Evolutionary conservation across 2,329 filamentous ascomycete species (phyloP).

Genomic region (Keithomyces neogunnii): DNA sequence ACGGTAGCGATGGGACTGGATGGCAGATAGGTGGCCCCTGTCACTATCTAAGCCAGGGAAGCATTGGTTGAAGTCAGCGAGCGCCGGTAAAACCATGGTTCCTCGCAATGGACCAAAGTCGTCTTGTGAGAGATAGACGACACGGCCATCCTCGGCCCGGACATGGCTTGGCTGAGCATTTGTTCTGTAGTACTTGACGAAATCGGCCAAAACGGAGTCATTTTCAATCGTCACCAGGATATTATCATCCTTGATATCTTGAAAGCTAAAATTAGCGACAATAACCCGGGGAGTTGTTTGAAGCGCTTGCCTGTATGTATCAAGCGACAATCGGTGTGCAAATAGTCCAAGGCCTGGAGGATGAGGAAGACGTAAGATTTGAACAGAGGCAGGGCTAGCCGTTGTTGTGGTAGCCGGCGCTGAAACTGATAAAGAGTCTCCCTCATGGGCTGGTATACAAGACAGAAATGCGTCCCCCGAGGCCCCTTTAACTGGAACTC

Average conservation of each 20-base stretch:
- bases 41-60: slow-evolving; percentile 7
- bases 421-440: neutral
- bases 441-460: neutral
- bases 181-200: neutral
- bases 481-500: neutral
- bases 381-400: neutral
- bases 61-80: slow-evolving; percentile 12
- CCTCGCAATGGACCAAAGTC: slow-evolving; percentile 12
- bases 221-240: slow-evolving; percentile 15
- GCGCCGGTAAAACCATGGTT: slow-evolving; percentile 7
- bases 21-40: slow-evolving; percentile 9
- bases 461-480: neutral
- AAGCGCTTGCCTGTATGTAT: slow-evolving; percentile 13
- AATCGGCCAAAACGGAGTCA: slow-evolving; percentile 8
- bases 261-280: neutral
- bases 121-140: slow-evolving; percentile 10
- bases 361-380: neutral
- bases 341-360: slow-evolving; percentile 12
- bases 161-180: slow-evolving; percentile 6
- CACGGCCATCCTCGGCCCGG: slow-evolving; percentile 8
- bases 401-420: neutral
- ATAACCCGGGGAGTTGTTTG: neutral
- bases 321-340: slow-evolving; percentile 12
- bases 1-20: slow-evolving; percentile 15
- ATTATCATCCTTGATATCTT: slow-evolving; percentile 16